Evolutionary conservation across 768 basidiomycete species (phyloP), one percentile per base, ranked within the genome.

Genomic region (Boletus insuetus): DNA sequence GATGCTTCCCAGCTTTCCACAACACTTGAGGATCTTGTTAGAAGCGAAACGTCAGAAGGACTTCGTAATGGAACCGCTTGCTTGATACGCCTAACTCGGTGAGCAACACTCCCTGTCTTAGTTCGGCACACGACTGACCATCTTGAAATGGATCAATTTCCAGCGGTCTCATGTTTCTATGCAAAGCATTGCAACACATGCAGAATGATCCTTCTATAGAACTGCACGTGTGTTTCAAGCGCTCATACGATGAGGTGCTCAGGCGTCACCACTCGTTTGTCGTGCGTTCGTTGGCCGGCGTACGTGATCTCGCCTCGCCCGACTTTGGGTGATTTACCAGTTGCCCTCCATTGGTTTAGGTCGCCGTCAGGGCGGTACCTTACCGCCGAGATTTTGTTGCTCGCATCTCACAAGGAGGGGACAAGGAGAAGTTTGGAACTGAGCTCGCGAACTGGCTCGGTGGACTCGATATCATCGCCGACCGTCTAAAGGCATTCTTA

Each of bases 101-200:
- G 67, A 66, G 64, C 14, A 41, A 48, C 53, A 44, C 17, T 34
- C 52, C 78, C 65, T 52, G 62, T 60, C 59, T 38, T 39, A 46
- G 26, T 41, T 7, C 31, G 31, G 26, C 54, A 45, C 38, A 17
- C 39, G 12, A 49, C 38, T 50, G 14, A 58, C 44, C 35, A 51
- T 49, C 39, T 11, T 13, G 52, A 29, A 46, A 51, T 29, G 38
- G 52, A 44, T 43, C 45, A 13, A 32, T 54, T 37, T 24, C 57
- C 57, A 89, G 88, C 39, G 88, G 88, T 16, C 77, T 89, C 46
- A 73, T 79, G 44, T 85, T 90, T 62, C 83, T 85, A 3, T 86
- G 83, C 67, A 77, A 77, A 58, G 87, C 87, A 14, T 75, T 91
- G 38, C 80, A 84, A 67, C 77, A 83, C 62, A 81, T 84, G 76